Evolutionary conservation across 208 protist species (phyloP), one percentile per base, ranked within the genome.

Genomic region (Leishmania mexicana): DNA sequence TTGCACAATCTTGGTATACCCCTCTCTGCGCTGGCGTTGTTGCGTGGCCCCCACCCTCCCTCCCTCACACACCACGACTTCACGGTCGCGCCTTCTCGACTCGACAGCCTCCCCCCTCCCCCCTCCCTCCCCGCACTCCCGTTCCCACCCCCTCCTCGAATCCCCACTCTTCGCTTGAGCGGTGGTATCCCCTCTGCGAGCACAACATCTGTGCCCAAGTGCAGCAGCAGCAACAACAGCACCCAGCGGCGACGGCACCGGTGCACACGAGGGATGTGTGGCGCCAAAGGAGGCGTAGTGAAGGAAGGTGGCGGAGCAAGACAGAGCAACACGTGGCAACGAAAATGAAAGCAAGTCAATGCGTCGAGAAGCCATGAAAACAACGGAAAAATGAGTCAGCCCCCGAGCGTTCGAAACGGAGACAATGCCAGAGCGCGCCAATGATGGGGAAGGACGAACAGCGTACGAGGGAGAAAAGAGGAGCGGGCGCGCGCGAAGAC

Each of bases 341-440:
- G 17, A 21, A 21, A 54, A 54, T 15, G 21, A 21, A 11, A 54
- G 10, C 51, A 54, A 54, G 51, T 54, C 51, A 15, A 13, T 11
- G 51, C 1, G 51, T 54, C 51, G 51, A 54, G 38, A 31, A 31
- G 65, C 35, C 5, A 71, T 71, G 24, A 70, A 19, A 74, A 81
- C 5, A 2, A 49, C 28, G 57, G 47, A n/a, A 80, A 54, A 49
- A 35, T 35, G 51, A 68, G 58, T 64, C 65, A 28, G 65, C 13
- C 35, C 11, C 17, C 28, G 51, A 3, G 57, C 24, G 24, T 64
- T 72, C 53, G 35, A 68, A n/a, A 68, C 57, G 19, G 51, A 70
- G 68, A 79, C n/a, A 79, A 83, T 7, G 17, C 40, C 24, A 83
- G 42, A 64, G 53, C 28, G 31, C 62, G 7, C 31, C 62, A 67